A percentile compares a stretch with the other conserved stretches of the same genome.
phyloP scores from a whole-genome alignment of 805 yeast species.

The Starmerella floris region DNA sequence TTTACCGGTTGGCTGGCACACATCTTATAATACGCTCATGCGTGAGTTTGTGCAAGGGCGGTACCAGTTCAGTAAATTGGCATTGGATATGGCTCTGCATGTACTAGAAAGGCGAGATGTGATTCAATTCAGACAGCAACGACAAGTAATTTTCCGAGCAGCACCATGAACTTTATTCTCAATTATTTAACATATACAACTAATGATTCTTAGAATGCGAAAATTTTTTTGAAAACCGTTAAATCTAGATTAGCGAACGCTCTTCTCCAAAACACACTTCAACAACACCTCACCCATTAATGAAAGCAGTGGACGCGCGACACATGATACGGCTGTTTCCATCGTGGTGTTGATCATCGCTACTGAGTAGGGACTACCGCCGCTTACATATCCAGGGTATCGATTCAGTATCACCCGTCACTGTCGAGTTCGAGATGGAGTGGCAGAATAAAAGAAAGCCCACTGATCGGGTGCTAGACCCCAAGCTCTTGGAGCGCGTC shows the following conservation, averaged over 20 bases:
- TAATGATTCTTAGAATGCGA: too few relatives aligned
- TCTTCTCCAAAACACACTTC: too few relatives aligned
- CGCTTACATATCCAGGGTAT: too few relatives aligned
- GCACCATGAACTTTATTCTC: conserved; percentile 38
- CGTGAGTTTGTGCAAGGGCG: conserved; percentile 46
- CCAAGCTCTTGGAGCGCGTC: conserved; percentile 34
- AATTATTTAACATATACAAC: too few relatives aligned
- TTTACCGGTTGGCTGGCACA: conserved; percentile 92
- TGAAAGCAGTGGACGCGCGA: too few relatives aligned
- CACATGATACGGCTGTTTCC: too few relatives aligned
- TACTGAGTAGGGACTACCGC: too few relatives aligned
- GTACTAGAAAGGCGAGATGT: conserved; percentile 76
- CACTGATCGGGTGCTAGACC: conserved; percentile 41
- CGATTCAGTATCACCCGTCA: too few relatives aligned
- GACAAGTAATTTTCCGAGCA: conserved; percentile 64
- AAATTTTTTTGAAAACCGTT: too few relatives aligned
- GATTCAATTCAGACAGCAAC: conserved; percentile 77
- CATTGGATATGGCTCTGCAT: conserved; percentile 52
- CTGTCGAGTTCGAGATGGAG: conserved; percentile 14
- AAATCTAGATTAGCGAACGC: too few relatives aligned
- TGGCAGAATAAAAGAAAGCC: conserved; percentile 31
- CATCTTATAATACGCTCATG: conserved; percentile 69
- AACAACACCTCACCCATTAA: too few relatives aligned
- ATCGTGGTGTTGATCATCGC: too few relatives aligned
- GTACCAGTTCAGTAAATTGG: conserved; percentile 44